Base-by-base conservation (phyloP, 2,329 filamentous ascomycete species). In the Rosellinia necatrix region DNA sequence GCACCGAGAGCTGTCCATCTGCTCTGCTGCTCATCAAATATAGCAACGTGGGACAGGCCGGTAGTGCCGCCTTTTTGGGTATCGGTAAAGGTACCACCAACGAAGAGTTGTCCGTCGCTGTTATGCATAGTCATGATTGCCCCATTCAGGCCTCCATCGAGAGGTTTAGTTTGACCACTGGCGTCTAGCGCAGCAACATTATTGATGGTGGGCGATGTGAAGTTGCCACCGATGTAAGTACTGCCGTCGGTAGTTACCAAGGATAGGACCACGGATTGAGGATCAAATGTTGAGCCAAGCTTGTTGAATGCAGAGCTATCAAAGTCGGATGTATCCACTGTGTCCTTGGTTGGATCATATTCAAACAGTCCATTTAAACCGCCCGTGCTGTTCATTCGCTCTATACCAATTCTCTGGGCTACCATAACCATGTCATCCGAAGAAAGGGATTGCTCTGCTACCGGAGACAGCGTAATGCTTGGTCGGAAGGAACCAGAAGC, bases 301-400 rank as follows among this genome's bases (percentile, higher is more conserved):
- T 82, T 80, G 72, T 96, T 88, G 68, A 96, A 86, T 13, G 85
- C 81, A 1, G 92, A 96, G 22, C 81, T 81, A 12, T 84, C 79
- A 55, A 96, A 85, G 62, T 90, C 76, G 21, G 77, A 81, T 1
- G 80, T 79, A 61, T 85, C 79, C 29, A 89, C 76, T 0, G 79
- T 78, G 10, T 79, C 76, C 56, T 81, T 70, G 15, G 78, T 80
- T 0, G 92, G 90, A 64, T 96, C 83, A 69, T 90, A 97, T 67
- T 97, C 94, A 70, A 90, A 97, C 1, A 99, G 76, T 7, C 92
- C 92, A 68, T 97, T 97, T 49, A 99, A 77, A 3, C 90, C 90
- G 47, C 89, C 90, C 42, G 87, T 90, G 2, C 89, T 88, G 61
- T 86, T 86, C 62, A 87, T 81, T 42, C 91, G 78, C 19, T 79